Conservation (phyloP, 2,329 filamentous ascomycete genomes). For the Hypoxylon sp. region DNA sequence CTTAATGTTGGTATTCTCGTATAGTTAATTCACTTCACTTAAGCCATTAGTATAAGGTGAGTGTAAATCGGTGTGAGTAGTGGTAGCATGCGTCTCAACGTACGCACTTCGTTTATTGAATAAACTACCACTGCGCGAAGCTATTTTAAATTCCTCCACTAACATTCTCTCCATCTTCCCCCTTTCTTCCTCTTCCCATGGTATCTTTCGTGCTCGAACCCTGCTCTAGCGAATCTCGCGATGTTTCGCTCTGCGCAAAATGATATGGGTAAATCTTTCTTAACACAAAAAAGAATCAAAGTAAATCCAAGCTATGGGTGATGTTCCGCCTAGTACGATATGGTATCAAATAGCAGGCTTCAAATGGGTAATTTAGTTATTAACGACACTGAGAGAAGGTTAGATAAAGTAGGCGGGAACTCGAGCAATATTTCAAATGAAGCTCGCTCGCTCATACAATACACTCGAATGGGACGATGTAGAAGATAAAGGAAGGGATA, state of each 20-base stretch:
- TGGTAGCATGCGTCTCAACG: slow-evolving; percentile 22
- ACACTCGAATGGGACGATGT: slow-evolving; percentile 11
- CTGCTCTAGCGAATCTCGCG: slow-evolving; percentile 22
- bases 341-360: slow-evolving; percentile 31
- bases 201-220: slow-evolving; percentile 36
- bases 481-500: slow-evolving; percentile 15
- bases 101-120: slow-evolving; percentile 39
- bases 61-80: slow-evolving; percentile 10
- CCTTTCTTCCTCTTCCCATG: slow-evolving; percentile 17
- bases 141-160: slow-evolving; percentile 29
- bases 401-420: slow-evolving; percentile 11
- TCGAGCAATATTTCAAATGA: slow-evolving; percentile 16
- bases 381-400: slow-evolving; percentile 18
- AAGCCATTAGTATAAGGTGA: background rate
- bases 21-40: background rate
- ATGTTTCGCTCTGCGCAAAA: slow-evolving; percentile 19
- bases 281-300: slow-evolving; percentile 22
- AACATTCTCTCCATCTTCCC: slow-evolving; percentile 16
- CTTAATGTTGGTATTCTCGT: background rate
- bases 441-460: slow-evolving; percentile 18
- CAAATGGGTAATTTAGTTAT: slow-evolving; percentile 9
- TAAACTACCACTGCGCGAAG: slow-evolving; percentile 37
- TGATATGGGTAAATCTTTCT: slow-evolving; percentile 11
- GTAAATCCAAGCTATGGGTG: slow-evolving; percentile 16
- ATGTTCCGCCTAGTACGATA: slow-evolving; percentile 13